These are phyloP conservation scores for Xylaria digitata DNA, from an alignment of 2,329 filamentous ascomycete species.

Conservation along the genomic window DNA sequence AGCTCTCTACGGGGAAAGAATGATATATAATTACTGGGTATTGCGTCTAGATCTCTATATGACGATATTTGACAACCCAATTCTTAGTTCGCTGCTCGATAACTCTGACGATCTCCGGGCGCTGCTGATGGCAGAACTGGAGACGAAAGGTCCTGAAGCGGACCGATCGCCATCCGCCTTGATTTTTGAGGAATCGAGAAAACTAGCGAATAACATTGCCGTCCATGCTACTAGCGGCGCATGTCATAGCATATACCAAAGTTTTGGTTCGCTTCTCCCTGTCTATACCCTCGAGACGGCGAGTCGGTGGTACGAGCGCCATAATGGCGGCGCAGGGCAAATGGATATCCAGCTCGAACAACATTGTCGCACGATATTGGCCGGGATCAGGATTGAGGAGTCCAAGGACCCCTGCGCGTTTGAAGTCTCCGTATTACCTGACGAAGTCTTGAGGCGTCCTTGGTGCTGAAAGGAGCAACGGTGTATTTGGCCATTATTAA, in stretches of 20 bases:
- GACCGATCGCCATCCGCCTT: constrained; percentile 9
- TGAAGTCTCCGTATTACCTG: constrained; percentile 29
- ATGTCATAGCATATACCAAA: constrained; percentile 38
- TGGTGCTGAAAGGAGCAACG: constrained; percentile 23
- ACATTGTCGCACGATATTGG: constrained; percentile 32
- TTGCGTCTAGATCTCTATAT: constrained; percentile 38
- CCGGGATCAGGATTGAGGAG: constrained; percentile 34
- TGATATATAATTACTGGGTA: constrained; percentile 40
- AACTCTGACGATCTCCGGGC: neutral
- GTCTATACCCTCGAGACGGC: constrained; percentile 38
- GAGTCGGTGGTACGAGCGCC: constrained; percentile 39
- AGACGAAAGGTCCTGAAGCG: neutral
- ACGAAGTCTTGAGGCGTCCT: constrained; percentile 28
- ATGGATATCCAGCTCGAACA: constrained; percentile 31
- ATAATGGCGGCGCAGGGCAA: constrained; percentile 9
- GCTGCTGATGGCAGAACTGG: constrained; percentile 7
- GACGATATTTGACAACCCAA: constrained; percentile 36
- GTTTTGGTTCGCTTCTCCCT: constrained; percentile 36
- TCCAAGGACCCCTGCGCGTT: constrained; percentile 34
- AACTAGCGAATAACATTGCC: constrained; percentile 38
- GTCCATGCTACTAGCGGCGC: constrained; percentile 29
- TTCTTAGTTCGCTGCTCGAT: constrained; percentile 29
- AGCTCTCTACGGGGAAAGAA: constrained; percentile 34
- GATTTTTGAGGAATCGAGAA: constrained; percentile 31
- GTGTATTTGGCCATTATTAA: neutral